These are phyloP conservation scores for Hura crepitans DNA, from an alignment of 441 rosid genomes.

Conservation along the genomic window DNA sequence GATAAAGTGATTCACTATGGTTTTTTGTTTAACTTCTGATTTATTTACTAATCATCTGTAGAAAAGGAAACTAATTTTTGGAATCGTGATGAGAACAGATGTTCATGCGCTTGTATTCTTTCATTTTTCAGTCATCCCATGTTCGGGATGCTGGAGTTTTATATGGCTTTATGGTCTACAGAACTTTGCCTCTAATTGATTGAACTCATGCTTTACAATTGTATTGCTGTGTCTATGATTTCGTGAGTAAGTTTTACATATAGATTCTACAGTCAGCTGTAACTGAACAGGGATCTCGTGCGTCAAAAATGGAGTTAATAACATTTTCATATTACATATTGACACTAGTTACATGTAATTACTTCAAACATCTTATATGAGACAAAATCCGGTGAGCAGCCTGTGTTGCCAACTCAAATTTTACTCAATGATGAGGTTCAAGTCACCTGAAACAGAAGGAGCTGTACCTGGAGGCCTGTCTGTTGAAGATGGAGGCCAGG, in stretches of 20 bases:
- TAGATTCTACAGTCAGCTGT: background rate
- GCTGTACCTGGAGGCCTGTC: constrained; percentile 19
- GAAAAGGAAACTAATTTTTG: background rate
- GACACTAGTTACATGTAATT: background rate
- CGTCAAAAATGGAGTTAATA: background rate
- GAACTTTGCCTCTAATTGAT: background rate
- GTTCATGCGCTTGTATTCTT: background rate
- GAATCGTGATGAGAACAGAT: background rate
- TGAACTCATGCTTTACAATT: constrained; percentile 2
- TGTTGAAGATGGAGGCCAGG: constrained; percentile 16
- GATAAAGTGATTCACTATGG: background rate
- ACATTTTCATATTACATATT: background rate
- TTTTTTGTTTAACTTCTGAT: no score
- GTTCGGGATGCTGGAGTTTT: background rate
- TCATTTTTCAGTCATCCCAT: background rate
- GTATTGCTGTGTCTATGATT: background rate
- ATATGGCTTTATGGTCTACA: background rate
- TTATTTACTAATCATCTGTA: background rate
- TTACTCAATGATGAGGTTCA: constrained; percentile 34
- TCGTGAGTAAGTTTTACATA: background rate
- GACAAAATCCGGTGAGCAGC: constrained; percentile 4
- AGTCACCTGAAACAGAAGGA: constrained; percentile 25
- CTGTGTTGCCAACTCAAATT: constrained; percentile 6
- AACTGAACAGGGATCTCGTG: constrained; percentile 7
- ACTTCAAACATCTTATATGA: background rate